phyloP scores from a whole-genome alignment of 306 rosid species.

The peach (Prunus persica) region Prunus_persica_NCBIv2 NC_034009.1:27381501-27382000 shows the following conservation, averaged over 20 bases:
- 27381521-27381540: conserved; percentile 72
- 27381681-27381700: conserved; percentile 62
- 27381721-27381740: conserved; percentile 57
- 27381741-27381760: conserved; percentile 3
- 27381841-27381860: background rate
- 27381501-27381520: conserved; percentile 73
- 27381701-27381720: conserved; percentile 72
- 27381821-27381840: conserved; percentile 1
- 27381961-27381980: conserved; percentile 32
- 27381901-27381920: conserved; percentile 31
- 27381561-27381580: conserved; percentile 42
- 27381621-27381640: background rate
- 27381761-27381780: conserved; percentile 18
- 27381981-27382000: conserved; percentile 38
- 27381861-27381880: conserved; percentile 31
- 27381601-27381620: conserved; percentile 11
- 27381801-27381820: conserved; percentile 15
- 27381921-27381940: conserved; percentile 11
- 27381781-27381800: conserved; percentile 14
- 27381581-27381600: conserved; percentile 13
- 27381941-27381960: conserved; percentile 29
- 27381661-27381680: conserved; percentile 42
- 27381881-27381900: conserved; percentile 38
- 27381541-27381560: conserved; percentile 75
- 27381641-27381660: conserved; percentile 2